Evolutionary conservation across 768 basidiomycete species (phyloP), one percentile per base, ranked within the genome.

Genomic region (Termitomyces sp.): DNA sequence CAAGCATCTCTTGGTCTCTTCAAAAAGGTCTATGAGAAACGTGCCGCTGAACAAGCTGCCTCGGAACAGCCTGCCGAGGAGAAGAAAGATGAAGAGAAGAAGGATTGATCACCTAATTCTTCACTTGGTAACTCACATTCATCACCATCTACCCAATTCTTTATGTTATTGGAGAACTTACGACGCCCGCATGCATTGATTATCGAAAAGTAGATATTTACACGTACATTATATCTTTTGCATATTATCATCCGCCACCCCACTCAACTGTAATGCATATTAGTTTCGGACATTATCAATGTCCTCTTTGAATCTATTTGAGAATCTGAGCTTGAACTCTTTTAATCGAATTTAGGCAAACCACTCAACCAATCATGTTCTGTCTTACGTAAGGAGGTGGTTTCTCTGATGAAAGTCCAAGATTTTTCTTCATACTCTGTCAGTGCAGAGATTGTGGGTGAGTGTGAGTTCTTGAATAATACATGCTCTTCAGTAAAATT

Each of bases 21-120:
- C 95, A 90, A 96, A 74, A 96, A 94, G 86, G 86, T 92, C 14
- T 94, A 95, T 69, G 92, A 94, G 81, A 96, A 96, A 83, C 84
- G 88, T 55, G 83, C 82, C 62, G 87, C 88, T 28, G 90, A 92
- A 73, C 80, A 79, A 60, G 17, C 74, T 79, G 19, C 74, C 35
- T 37, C 80, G 54, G 78, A 75, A 56, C 74, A 69, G 47, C 65
- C 69, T 35, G 66, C 69, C 47, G 59, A 67, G 56, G 70, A 74
- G 65, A 72, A 73, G 66, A 78, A 50, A n/a, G 48, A 84, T 68
- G 86, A 85, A 64, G 87, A 93, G 77, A 91, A 93, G 88, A 92
- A 92, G 76, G 87, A 93, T 66, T 91, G 85, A 80, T 3, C 47
- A 37, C 6, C 10, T 22, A 2, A 9, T 14, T 30, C 30, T 44